Conservation (phyloP, 306 rosid species). For the Rubus parviflorus region DNA sequence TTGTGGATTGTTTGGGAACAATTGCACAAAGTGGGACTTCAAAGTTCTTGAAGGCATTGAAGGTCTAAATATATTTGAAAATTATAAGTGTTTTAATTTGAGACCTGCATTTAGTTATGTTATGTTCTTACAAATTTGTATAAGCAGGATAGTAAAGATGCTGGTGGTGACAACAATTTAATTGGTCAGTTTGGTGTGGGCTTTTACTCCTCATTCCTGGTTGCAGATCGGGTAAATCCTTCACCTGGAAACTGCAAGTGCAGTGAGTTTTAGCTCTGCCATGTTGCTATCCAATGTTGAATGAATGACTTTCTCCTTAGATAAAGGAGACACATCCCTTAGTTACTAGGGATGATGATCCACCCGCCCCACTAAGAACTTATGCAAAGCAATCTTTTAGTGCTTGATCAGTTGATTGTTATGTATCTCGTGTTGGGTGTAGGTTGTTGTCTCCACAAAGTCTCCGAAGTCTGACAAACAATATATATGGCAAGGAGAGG, state of each 20-base stretch:
- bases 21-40: constrained; percentile 99
- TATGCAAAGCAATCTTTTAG: neutral
- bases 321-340: neutral
- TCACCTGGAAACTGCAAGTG: neutral
- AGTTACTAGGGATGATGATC: neutral
- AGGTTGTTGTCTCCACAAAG: constrained; percentile 93
- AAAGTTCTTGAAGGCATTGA: constrained; percentile 83
- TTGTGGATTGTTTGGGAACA: constrained; percentile 97
- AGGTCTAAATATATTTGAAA: constrained; percentile 45
- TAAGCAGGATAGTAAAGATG: constrained; percentile 84
- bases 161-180: constrained; percentile 78
- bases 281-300: neutral
- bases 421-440: constrained; percentile 29
- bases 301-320: neutral
- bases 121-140: constrained; percentile 21
- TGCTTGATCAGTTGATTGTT: constrained; percentile 7
- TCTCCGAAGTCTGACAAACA: constrained; percentile 88
- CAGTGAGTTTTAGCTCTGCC: too few relatives aligned
- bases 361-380: neutral
- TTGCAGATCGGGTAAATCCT: constrained; percentile 71
- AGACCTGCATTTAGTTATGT: neutral
- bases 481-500: constrained; percentile 98
- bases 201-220: constrained; percentile 86
- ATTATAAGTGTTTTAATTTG: neutral
- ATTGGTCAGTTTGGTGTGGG: constrained; percentile 99